These are phyloP conservation scores for Diacronema lutheri DNA, from an alignment of 78 protist species.

Conservation along the genomic window DNA sequence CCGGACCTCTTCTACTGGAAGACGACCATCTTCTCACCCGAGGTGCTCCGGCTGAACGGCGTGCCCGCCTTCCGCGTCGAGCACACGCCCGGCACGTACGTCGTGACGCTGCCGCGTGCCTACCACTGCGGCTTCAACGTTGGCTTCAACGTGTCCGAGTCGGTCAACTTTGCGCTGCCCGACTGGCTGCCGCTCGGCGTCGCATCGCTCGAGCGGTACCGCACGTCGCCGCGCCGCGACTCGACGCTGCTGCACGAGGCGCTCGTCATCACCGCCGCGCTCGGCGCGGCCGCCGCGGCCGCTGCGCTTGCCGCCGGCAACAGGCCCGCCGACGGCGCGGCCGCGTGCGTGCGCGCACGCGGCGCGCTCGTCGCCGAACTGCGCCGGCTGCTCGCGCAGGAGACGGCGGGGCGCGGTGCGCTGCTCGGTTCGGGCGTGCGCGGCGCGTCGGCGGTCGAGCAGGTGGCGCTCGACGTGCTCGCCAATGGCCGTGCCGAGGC, in stretches of 20 bases:
- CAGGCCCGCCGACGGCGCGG: too few species aligned
- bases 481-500: not conserved
- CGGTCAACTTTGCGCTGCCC: not conserved
- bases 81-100: not conserved
- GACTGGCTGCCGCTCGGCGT: not conserved
- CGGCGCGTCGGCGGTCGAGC: not conserved
- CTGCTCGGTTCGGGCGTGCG: not conserved
- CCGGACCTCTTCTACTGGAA: slow-evolving; percentile 6
- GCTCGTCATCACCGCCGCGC: not conserved
- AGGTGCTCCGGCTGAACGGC: not conserved
- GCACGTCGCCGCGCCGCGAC: slow-evolving; percentile 21
- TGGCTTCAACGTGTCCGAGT: slow-evolving; percentile 22
- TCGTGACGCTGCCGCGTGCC: not conserved
- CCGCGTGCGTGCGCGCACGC: too few species aligned
- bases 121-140: slow-evolving; percentile 10
- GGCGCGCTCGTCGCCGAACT: not conserved
- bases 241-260: slow-evolving; percentile 12
- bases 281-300: not conserved
- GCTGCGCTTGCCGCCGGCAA: too few species aligned
- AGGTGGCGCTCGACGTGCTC: not conserved
- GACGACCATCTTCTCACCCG: slow-evolving; percentile 9
- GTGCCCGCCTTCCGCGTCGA: not conserved
- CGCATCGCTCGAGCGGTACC: not conserved
- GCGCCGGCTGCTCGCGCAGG: not conserved
- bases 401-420: not conserved